These are phyloP conservation scores for Phanerochaete sordida DNA, from an alignment of 768 basidiomycete genomes.

Conservation along the genomic window DNA sequence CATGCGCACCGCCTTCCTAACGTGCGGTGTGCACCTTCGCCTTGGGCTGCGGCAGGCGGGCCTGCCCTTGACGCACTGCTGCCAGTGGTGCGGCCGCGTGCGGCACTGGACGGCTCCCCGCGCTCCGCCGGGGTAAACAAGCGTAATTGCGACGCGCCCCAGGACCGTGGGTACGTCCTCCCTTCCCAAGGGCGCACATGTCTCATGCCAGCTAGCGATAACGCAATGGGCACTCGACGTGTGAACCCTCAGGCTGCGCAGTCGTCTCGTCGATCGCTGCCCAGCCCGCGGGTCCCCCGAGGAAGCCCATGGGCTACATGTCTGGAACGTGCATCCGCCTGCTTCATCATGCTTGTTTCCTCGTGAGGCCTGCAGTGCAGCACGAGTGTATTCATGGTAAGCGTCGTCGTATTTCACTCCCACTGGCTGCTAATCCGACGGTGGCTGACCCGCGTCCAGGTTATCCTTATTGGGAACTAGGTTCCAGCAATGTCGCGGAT, in stretches of 20 bases:
- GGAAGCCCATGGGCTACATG: not conserved
- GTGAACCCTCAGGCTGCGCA: not conserved
- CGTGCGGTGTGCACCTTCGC: not conserved
- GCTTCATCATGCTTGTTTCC: not conserved
- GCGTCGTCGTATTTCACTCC: not conserved
- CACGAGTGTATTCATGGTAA: not conserved
- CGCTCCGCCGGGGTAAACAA: conserved; percentile 1
- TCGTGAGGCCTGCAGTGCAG: not conserved
- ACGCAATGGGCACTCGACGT: not conserved
- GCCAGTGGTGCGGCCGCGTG: not conserved
- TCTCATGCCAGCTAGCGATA: not conserved
- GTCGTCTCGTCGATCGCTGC: not conserved
- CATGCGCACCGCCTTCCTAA: not conserved
- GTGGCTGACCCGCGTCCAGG: not conserved
- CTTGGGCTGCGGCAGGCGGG: not conserved
- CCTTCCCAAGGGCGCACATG: not conserved
- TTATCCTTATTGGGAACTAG: not conserved
- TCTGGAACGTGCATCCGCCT: not conserved
- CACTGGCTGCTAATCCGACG: not conserved
- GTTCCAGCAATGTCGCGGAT: too few species aligned
- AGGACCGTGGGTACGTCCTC: not conserved
- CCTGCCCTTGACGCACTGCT: not conserved
- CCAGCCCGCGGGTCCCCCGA: not conserved
- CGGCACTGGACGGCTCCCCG: conserved; percentile 1
- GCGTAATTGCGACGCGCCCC: not conserved